Percentiles rank a stretch among this genome's conserved stretches.
phyloP scores from a whole-genome alignment of 2,329 filamentous ascomycete genomes.

The Cordyceps cateniannulata region DNA sequence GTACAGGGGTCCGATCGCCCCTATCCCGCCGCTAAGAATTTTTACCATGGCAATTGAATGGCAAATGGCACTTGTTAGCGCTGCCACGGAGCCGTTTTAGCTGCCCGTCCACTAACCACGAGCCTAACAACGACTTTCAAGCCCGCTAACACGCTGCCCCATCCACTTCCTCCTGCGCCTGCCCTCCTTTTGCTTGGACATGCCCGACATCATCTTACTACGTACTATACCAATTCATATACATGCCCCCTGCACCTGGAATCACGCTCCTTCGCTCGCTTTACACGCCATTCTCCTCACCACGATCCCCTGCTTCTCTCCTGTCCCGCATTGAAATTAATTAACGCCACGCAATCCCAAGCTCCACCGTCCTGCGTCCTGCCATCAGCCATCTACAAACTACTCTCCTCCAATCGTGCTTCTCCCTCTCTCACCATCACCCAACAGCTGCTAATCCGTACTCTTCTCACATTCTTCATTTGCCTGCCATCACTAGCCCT shows the following conservation, averaged over 20 bases:
- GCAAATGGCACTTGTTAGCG: neutral
- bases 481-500: neutral
- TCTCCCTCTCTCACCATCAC: neutral
- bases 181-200: neutral
- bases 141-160: neutral
- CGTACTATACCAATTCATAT: neutral
- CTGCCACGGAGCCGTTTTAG: neutral
- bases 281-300: constrained; percentile 4
- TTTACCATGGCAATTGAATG: too few relatives aligned
- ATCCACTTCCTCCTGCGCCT: too few relatives aligned
- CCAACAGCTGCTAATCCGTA: neutral
- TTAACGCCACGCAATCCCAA: neutral
- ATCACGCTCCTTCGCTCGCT: neutral
- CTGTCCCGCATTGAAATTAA: neutral
- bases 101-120: neutral
- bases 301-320: neutral
- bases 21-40: constrained; percentile 10
- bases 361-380: neutral
- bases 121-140: neutral
- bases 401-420: constrained; percentile 1
- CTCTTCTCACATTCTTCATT: neutral
- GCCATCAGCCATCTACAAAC: constrained; percentile 1
- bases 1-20: constrained; percentile 12
- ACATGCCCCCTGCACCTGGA: neutral
- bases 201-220: neutral